These are phyloP conservation scores for Xylaria sp. DNA, from an alignment of 2,329 filamentous ascomycete species.

Conservation along the genomic window DNA sequence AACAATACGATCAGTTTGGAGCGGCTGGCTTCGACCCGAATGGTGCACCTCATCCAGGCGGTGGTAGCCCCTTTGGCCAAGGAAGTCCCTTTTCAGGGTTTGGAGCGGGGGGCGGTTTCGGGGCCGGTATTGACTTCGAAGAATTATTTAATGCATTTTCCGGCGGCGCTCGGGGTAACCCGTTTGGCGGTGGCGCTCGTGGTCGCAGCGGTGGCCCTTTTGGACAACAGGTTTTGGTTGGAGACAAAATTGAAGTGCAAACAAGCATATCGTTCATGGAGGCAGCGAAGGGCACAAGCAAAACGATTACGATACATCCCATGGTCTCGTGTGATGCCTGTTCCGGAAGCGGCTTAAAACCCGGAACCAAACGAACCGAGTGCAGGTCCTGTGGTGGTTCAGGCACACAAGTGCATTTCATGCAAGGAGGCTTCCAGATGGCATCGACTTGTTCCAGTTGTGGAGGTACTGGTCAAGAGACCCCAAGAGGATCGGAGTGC, in stretches of 20 bases:
- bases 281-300: conserved; percentile 88
- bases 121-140: conserved; percentile 91
- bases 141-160: conserved; percentile 92
- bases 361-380: conserved; percentile 75
- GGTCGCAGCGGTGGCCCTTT: conserved; percentile 73
- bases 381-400: conserved; percentile 88
- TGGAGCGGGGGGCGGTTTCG: conserved; percentile 76
- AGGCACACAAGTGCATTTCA: conserved; percentile 85
- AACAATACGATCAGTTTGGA: conserved; percentile 91
- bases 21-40: conserved; percentile 86
- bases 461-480: conserved; percentile 78
- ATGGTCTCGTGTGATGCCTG: conserved; percentile 85
- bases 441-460: conserved; percentile 87
- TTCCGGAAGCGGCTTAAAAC: conserved; percentile 83
- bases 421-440: conserved; percentile 96
- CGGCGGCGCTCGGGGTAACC: conserved; percentile 64
- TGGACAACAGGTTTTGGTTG: conserved; percentile 83
- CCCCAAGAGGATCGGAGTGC: conserved; percentile 85
- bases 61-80: conserved; percentile 70
- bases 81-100: conserved; percentile 66
- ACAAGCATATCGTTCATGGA: conserved; percentile 95
- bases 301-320: conserved; percentile 88
- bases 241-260: conserved; percentile 95
- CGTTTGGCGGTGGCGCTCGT: conserved; percentile 66
- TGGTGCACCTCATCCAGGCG: conserved; percentile 65